A percentile compares a stretch with the other conserved stretches of the same genome.
Evolutionary conservation across 2,329 filamentous ascomycete genomes (phyloP).

Genomic region (Ophiostoma sp.): DNA sequence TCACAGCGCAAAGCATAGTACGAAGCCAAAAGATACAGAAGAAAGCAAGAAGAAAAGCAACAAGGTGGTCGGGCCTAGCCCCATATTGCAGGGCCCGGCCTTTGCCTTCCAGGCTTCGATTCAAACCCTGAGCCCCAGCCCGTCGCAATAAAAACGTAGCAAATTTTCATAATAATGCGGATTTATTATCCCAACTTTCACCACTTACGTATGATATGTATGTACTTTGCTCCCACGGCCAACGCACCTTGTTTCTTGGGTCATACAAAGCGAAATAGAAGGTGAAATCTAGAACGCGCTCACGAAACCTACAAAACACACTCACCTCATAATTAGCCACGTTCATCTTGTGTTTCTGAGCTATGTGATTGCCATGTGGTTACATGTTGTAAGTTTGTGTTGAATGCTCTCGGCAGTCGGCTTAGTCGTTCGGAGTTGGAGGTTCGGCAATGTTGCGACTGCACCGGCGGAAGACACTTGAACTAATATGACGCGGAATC

Average conservation of each 20-base stretch:
- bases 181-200: not conserved
- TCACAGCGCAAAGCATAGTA: no score
- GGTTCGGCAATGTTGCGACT: not conserved
- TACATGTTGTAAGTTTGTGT: not conserved
- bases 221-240: not conserved
- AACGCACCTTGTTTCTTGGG: not conserved
- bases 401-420: not conserved
- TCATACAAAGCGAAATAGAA: conserved; percentile 1
- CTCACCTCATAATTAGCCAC: not conserved
- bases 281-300: not conserved
- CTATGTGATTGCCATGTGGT: not conserved
- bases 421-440: not conserved
- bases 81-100: no score
- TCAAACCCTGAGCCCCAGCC: not conserved
- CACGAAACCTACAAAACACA: not conserved
- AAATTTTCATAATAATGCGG: not conserved
- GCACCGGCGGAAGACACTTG: not conserved
- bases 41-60: no score
- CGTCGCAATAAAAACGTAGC: not conserved
- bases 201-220: not conserved
- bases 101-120: not conserved
- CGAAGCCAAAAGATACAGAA: no score
- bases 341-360: not conserved
- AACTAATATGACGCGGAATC: no score
- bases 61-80: no score